These are phyloP conservation scores for Monosporascus cannonballus DNA, from an alignment of 2,329 filamentous ascomycete species.

Conservation along the genomic window DNA sequence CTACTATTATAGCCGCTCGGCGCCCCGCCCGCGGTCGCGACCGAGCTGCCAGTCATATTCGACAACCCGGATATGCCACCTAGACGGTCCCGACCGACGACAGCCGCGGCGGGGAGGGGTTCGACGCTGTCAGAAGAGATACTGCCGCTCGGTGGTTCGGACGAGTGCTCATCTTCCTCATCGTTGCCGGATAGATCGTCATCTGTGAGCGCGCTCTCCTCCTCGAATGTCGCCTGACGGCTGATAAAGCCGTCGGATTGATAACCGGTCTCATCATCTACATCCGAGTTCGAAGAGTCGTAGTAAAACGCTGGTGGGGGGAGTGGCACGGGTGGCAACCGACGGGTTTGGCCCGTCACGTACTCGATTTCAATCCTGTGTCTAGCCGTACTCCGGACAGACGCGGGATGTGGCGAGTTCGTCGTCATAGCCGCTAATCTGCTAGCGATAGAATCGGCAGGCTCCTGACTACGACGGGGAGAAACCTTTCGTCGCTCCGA, in stretches of 20 bases:
- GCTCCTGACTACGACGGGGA: slow-evolving; percentile 9
- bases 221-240: slow-evolving; percentile 27
- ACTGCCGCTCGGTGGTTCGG: slow-evolving; percentile 38
- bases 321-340: slow-evolving; percentile 40
- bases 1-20: slow-evolving; percentile 68
- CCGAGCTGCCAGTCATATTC: slow-evolving; percentile 78
- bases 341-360: slow-evolving; percentile 33
- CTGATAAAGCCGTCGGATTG: slow-evolving; percentile 12
- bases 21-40: slow-evolving; percentile 67
- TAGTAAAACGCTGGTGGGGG: slow-evolving; percentile 49
- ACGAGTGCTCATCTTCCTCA: slow-evolving; percentile 70
- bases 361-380: slow-evolving; percentile 39
- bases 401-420: slow-evolving; percentile 25
- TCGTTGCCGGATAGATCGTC: slow-evolving; percentile 74
- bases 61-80: slow-evolving; percentile 72
- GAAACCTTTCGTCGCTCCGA: slow-evolving; percentile 1
- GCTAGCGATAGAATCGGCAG: slow-evolving; percentile 34
- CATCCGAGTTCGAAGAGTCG: slow-evolving; percentile 35
- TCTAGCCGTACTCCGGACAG: not conserved
- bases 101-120: slow-evolving; percentile 68
- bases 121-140: slow-evolving; percentile 66
- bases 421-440: slow-evolving; percentile 38
- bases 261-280: slow-evolving; percentile 13
- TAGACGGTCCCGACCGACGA: slow-evolving; percentile 64
- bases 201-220: slow-evolving; percentile 70